Evolutionary conservation across 805 yeast genomes (phyloP), one percentile per base, ranked within the genome.

Genomic region (Blastobotrys attinorum): DNA sequence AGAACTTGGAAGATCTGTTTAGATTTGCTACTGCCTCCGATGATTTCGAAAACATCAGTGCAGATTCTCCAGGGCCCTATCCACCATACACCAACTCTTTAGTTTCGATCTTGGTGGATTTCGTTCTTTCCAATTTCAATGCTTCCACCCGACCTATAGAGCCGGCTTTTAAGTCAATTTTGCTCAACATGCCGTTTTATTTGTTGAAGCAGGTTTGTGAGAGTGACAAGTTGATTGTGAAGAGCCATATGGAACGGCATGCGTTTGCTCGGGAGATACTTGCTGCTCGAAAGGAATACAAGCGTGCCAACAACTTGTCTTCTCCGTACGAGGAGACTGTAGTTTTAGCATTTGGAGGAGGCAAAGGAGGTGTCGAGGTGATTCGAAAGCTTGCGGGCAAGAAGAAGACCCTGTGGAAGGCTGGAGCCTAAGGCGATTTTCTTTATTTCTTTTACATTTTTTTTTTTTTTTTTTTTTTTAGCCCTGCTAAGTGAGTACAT

Each of bases 301-400:
- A 60, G 15, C 43, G 43, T 25, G 35, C 27, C 22, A 32, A 35
- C 22, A 35, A 36, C 17, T 29, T 36, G 21, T 17, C 39, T 6
- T 27, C 43, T 1, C 35, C 23, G 3, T 57, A 23, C 40, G 65
- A 61, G 37, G 67, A 63, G 39, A 49, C 49, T 8, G 67, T 63
- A 6, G 63, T 63, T 22, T 45, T 63, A 43, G 61, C 65, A 3
- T 63, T 63, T 48, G 65, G 65, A 10, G 64, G 59, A 10, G 62
- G 64, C 18, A 53, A 51, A 13, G 56, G 58, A 17, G 65, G 67
- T 10, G 59, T 63, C 10, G 57, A 53, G 31, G 50, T 54, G 6
- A 45, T 52, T 37, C 46, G 52, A 20, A 51, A 51, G 46, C 52
- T 50, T 10, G 56, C 54, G 20, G 49, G 46, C 33, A 40, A 40